phyloP scores from a whole-genome alignment of 129 eudicot species.

The Solidago caesia region DNA sequence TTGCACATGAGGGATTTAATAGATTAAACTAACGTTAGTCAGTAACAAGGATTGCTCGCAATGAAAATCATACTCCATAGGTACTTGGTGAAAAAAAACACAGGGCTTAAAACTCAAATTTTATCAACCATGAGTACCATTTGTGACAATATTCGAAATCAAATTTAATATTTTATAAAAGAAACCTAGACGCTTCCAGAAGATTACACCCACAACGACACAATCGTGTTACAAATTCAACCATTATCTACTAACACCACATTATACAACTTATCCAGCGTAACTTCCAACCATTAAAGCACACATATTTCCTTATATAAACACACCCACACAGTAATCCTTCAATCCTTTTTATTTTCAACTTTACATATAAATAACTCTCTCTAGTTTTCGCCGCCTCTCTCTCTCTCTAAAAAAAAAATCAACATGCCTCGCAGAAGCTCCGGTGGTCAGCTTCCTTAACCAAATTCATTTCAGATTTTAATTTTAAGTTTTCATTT shows the following conservation, averaged over 20 bases:
- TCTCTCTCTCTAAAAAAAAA: background rate
- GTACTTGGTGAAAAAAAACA: too few species aligned
- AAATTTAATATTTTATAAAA: too few species aligned
- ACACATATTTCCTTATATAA: background rate
- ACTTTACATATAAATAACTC: background rate
- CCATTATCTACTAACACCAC: background rate
- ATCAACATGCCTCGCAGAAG: constrained; percentile 74
- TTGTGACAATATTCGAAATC: too few species aligned
- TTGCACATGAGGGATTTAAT: too few species aligned
- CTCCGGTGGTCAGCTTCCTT: constrained; percentile 59
- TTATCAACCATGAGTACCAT: too few species aligned
- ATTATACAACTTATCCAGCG: background rate
- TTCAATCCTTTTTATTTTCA: background rate
- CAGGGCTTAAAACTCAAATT: too few species aligned
- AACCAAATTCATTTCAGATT: background rate
- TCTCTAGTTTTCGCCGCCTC: constrained; percentile 30
- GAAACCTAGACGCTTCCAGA: background rate
- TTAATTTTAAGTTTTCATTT: background rate
- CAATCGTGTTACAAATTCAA: background rate
- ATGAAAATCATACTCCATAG: too few species aligned
- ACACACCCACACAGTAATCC: background rate
- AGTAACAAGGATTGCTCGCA: too few species aligned
- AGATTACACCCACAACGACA: background rate
- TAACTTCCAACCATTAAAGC: background rate
- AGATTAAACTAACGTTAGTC: too few species aligned